Percentiles rank a stretch among this genome's conserved stretches.
Evolutionary conservation across 1,284 basidiomycete genomes (phyloP).

Genomic region (Phellopilus nigrolimitatus): DNA sequence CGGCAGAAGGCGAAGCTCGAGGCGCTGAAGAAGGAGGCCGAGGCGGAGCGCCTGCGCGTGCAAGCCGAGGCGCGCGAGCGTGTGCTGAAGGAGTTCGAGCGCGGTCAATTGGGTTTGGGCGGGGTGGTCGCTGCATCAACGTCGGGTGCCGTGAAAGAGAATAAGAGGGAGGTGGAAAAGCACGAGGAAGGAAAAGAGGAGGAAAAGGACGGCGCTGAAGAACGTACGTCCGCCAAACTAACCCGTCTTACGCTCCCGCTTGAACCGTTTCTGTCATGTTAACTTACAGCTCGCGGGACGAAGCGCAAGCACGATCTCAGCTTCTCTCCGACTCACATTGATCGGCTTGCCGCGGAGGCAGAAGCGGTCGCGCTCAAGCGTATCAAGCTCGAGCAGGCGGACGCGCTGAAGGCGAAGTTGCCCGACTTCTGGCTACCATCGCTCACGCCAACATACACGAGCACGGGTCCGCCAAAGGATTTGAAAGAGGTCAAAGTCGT

Average conservation of each 20-base stretch:
- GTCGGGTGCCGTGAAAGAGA: constrained; percentile 27
- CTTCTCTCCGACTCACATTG: constrained; percentile 68
- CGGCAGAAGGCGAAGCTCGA: constrained; percentile 75
- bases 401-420: constrained; percentile 78
- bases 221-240: constrained; percentile 30
- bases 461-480: constrained; percentile 46
- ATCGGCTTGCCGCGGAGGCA: constrained; percentile 68
- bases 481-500: constrained; percentile 79
- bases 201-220: constrained; percentile 26
- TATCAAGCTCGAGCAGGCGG: constrained; percentile 83
- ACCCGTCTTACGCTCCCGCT: neutral
- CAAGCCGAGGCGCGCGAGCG: constrained; percentile 75
- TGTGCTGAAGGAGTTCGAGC: constrained; percentile 84
- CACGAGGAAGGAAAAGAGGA: constrained; percentile 16
- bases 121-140: constrained; percentile 35
- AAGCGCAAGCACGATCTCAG: constrained; percentile 66
- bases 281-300: constrained; percentile 42
- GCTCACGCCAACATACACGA: constrained; percentile 75
- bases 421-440: constrained; percentile 95
- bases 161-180: constrained; percentile 10
- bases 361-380: constrained; percentile 78
- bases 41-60: constrained; percentile 63
- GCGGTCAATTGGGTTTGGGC: constrained; percentile 64
- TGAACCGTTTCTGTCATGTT: neutral
- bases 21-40: constrained; percentile 67